A percentile compares a stretch with the other conserved stretches of the same genome.
Conservation (phyloP, 2,329 filamentous ascomycete genomes). For the Neopestalotiopsis rosae region DNA sequence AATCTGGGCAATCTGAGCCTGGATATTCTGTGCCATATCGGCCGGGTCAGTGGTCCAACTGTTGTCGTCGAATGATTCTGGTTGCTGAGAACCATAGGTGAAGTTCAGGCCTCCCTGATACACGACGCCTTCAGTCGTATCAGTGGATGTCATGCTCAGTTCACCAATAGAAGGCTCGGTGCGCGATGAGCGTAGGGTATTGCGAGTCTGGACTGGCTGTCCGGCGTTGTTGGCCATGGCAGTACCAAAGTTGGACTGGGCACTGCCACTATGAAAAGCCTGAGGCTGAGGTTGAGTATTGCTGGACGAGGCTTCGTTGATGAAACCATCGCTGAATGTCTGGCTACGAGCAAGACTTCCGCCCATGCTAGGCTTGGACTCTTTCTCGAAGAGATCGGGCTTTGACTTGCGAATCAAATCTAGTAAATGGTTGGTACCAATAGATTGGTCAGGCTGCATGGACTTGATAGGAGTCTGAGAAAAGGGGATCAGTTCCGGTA, state of each 20-base stretch:
- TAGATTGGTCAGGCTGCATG: background rate
- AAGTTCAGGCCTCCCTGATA: background rate
- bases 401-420: background rate
- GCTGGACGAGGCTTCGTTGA: background rate
- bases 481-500: background rate
- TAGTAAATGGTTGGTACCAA: background rate
- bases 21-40: background rate
- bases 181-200: conserved; percentile 3
- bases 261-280: background rate
- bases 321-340: background rate
- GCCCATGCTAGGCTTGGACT: background rate
- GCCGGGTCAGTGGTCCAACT: background rate
- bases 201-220: background rate
- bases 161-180: background rate
- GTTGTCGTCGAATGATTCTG: background rate
- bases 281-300: background rate
- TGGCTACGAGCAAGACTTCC: background rate
- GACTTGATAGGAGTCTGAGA: background rate
- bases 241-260: background rate
- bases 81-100: background rate
- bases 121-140: background rate
- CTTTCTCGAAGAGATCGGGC: background rate
- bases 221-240: background rate
- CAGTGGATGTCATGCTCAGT: background rate
- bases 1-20: background rate